Conservation (phyloP, 306 rosid genomes). For the Lithocarpus polystachyus region DNA sequence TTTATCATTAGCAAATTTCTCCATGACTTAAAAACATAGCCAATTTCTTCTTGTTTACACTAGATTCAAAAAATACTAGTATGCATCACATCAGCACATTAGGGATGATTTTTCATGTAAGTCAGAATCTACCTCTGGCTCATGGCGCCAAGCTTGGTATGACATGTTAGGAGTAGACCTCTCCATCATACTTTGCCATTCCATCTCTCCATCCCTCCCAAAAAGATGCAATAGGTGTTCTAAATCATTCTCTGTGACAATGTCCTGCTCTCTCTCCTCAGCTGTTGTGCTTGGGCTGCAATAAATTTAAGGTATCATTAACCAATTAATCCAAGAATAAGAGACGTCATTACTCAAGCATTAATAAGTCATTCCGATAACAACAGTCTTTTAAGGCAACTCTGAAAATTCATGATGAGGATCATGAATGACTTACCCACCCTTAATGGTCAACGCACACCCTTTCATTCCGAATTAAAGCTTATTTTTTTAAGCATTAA, state of each 20-base stretch:
- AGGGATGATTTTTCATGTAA: slow-evolving; percentile 11
- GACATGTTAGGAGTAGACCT: slow-evolving; percentile 70
- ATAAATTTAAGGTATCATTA: slow-evolving; percentile 14
- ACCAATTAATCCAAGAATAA: slow-evolving; percentile 27
- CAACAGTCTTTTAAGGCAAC: slow-evolving; percentile 2
- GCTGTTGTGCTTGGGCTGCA: slow-evolving; percentile 39
- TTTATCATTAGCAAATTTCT: background rate
- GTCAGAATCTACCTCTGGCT: slow-evolving; percentile 68
- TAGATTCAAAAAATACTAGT: background rate
- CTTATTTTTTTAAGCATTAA: too few species aligned
- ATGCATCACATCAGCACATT: background rate
- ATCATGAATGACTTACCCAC: background rate
- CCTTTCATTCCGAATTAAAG: too few species aligned
- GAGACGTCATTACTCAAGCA: slow-evolving; percentile 1
- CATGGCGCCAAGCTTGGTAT: slow-evolving; percentile 96
- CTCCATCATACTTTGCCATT: slow-evolving; percentile 91
- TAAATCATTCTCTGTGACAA: slow-evolving; percentile 69
- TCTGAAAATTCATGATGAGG: background rate
- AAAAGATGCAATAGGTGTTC: slow-evolving; percentile 76
- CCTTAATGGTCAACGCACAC: too few species aligned
- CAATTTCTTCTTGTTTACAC: background rate
- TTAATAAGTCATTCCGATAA: background rate
- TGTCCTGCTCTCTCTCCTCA: slow-evolving; percentile 45
- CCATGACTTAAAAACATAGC: background rate
- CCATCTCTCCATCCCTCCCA: slow-evolving; percentile 70